Percentiles rank a stretch among this genome's conserved stretches.
These are phyloP conservation scores for Mycena floridula DNA, from an alignment of 768 basidiomycete genomes.

Conservation along the genomic window DNA sequence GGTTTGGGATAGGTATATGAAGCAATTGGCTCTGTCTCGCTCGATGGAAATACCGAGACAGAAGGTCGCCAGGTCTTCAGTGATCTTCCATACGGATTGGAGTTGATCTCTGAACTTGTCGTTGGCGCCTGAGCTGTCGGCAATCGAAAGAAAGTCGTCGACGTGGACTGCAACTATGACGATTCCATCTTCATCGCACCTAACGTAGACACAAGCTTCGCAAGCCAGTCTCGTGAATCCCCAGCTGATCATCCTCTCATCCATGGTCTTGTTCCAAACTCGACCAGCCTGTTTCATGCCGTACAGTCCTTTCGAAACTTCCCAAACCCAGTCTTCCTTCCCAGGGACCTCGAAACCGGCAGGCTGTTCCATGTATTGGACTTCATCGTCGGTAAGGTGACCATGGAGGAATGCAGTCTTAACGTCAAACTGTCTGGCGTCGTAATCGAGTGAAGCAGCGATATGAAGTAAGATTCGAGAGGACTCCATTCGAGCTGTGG, in stretches of 20 bases:
- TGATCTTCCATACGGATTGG: constrained; percentile 20
- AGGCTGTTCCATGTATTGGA: constrained; percentile 32
- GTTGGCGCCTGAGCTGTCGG: no score
- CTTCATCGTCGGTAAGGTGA: constrained; percentile 14
- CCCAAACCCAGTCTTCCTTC: constrained; percentile 12
- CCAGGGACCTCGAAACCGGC: constrained; percentile 15
- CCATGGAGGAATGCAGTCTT: constrained; percentile 19
- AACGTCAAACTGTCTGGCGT: constrained; percentile 25
- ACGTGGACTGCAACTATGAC: no score
- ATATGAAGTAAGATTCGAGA: constrained; percentile 22
- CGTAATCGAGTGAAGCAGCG: constrained; percentile 17
- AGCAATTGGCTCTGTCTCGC: constrained; percentile 14
- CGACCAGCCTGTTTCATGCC: constrained; percentile 18
- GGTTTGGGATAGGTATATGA: constrained; percentile 17
- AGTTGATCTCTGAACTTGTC: constrained; percentile 24
- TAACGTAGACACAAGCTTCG: constrained; percentile 28
- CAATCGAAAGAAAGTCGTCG: constrained; percentile 16
- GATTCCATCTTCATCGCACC: constrained; percentile 20
- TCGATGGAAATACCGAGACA: constrained; percentile 30
- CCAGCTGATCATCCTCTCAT: constrained; percentile 19
- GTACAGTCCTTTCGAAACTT: constrained; percentile 6
- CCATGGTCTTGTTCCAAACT: constrained; percentile 27
- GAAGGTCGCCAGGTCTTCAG: constrained; percentile 24
- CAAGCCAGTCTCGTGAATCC: constrained; percentile 22
- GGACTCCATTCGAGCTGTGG: constrained; percentile 18